Conservation (phyloP, 768 basidiomycete species). For the Hypsizygus marmoreus region DNA sequence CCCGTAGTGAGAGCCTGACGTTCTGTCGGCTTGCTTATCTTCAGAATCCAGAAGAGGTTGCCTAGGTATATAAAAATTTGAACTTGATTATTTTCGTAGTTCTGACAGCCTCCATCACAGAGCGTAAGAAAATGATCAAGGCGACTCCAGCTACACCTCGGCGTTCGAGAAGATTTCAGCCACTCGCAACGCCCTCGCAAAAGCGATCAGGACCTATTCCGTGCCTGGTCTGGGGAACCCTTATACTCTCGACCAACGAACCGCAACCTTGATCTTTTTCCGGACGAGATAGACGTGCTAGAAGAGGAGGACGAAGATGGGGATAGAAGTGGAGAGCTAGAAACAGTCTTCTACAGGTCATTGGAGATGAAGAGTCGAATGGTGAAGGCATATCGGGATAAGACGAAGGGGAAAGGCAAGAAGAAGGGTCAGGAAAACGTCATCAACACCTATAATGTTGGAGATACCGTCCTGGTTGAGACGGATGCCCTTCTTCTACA, state of each 20-base stretch:
- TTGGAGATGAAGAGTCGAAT: conserved; percentile 34
- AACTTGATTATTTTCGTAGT: no score
- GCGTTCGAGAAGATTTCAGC: conserved; percentile 32
- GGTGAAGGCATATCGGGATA: conserved; percentile 22
- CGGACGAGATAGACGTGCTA: conserved; percentile 16
- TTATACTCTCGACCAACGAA: conserved; percentile 26
- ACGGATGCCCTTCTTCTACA: conserved; percentile 43
- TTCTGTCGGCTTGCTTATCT: no score
- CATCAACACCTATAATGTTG: conserved; percentile 46
- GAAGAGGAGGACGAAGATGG: conserved; percentile 7
- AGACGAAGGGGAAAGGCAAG: conserved; percentile 17
- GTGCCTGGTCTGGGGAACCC: conserved; percentile 28
- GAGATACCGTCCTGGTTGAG: conserved; percentile 68
- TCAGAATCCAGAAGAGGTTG: no score
- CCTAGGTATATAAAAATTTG: no score
- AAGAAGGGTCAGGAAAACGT: conserved; percentile 14
- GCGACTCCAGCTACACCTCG: conserved; percentile 28
- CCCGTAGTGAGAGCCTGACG: no score
- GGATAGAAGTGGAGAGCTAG: conserved; percentile 18
- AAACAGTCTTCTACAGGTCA: conserved; percentile 37
- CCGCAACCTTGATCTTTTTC: conserved; percentile 22
- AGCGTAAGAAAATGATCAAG: no score
- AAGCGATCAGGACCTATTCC: conserved; percentile 14
- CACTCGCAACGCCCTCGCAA: conserved; percentile 27
- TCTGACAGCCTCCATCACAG: no score